Evolutionary conservation across 208 protist species (phyloP), one percentile per base, ranked within the genome.

Genomic region (Vickermania spadyakhi): DNA sequence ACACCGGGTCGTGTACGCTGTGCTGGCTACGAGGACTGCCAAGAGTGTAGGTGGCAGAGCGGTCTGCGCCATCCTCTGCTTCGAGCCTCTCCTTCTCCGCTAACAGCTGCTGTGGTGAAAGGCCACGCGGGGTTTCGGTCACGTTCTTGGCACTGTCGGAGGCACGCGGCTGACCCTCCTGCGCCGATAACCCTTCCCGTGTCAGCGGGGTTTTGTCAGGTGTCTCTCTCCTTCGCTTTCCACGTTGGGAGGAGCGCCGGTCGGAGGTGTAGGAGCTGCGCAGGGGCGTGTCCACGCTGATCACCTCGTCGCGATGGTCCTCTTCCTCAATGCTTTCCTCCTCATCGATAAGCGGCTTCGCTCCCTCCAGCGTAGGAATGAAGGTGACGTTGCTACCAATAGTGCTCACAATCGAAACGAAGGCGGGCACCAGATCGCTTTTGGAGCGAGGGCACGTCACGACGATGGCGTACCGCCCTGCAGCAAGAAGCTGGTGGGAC

Each of bases 261-360:
- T 45, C 36, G 11, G 36, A 45, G 11, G 36, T 45, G 36, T n/a
- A 45, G 36, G 11, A n/a, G 36, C 36, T 45, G 18, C 36, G 36
- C 36, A 45, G 7, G 11, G 36, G 36, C 18, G 36, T 45, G 36
- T 45, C 36, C 11, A 45, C 18, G 36, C 36, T 45, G 36, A 45
- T 18, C 36, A 45, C 36, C 36, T 45, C 36, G 36, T 45, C 36
- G 18, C 36, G 36, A 45, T 45, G 36, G 3, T 75, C 66, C 60
- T 78, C 81, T 51, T 89, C 81, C 42, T 84, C 81, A 60, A 89
- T 89, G 36, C 68, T 60, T 41, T 90, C 83, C 36, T 84, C 79
- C 57, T 90, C 83, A 45, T 90, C 83, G 7, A 27, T 55, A 66
- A 86, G 84, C 70, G 79, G 77, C 22, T 22, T 62, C 11, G 84